A percentile compares a stretch with the other conserved stretches of the same genome.
Evolutionary conservation across 1,139 yeast genomes (phyloP).

Genomic region (Debaryomycetaceae sp.): DNA sequence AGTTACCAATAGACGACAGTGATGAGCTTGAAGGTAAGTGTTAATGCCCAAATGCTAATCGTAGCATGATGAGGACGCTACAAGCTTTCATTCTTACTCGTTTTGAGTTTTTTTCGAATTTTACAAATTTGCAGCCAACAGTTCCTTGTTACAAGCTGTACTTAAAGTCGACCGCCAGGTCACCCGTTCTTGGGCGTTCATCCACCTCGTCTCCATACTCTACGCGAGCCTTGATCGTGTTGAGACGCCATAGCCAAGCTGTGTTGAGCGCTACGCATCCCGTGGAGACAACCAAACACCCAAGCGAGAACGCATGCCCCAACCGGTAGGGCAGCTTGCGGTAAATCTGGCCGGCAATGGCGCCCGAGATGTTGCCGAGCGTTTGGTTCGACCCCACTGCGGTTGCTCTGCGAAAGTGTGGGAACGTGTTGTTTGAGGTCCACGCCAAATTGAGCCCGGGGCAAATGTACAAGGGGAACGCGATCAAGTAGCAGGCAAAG

Average conservation of each 20-base stretch:
- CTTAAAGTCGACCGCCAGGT: slow-evolving; percentile 17
- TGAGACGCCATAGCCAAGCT: slow-evolving; percentile 7
- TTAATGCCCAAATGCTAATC: too few species aligned
- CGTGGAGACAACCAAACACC: slow-evolving; percentile 22
- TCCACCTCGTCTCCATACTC: slow-evolving; percentile 15
- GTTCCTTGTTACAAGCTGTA: slow-evolving; percentile 11
- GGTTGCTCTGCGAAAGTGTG: slow-evolving; percentile 42
- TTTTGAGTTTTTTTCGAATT: slow-evolving; percentile 1
- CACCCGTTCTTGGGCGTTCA: slow-evolving; percentile 17
- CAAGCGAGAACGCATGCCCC: slow-evolving; percentile 35
- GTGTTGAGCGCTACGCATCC: slow-evolving; percentile 13
- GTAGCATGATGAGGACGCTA: too few species aligned
- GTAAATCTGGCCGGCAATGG: slow-evolving; percentile 42
- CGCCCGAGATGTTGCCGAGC: slow-evolving; percentile 43
- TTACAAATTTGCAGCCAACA: background rate
- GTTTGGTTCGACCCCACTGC: slow-evolving; percentile 41
- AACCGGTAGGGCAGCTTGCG: slow-evolving; percentile 29
- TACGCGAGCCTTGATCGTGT: slow-evolving; percentile 10
- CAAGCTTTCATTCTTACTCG: too few species aligned
- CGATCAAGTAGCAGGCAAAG: slow-evolving; percentile 44
- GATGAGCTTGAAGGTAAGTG: too few species aligned
- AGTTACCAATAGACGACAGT: too few species aligned
- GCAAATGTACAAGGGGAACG: slow-evolving; percentile 32
- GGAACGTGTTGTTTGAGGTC: slow-evolving; percentile 42
- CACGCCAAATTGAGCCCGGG: slow-evolving; percentile 43